Percentiles rank a stretch among this genome's conserved stretches.
These are phyloP conservation scores for Taiozyma sp. DNA, from an alignment of 1,139 yeast species.

Conservation along the genomic window DNA sequence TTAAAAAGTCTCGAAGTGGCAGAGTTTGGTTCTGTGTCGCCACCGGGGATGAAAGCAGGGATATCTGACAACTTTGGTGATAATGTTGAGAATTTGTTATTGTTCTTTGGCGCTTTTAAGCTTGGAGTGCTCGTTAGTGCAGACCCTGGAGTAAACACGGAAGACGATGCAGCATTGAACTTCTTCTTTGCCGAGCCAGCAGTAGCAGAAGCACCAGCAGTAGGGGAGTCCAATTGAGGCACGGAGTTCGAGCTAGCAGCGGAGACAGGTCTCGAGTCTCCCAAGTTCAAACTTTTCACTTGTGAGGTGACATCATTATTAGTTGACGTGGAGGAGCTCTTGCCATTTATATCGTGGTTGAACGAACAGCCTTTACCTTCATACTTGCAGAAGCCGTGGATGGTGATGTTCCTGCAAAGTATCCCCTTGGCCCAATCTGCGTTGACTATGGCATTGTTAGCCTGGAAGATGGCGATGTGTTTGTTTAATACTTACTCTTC, in stretches of 20 bases:
- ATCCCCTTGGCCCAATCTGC: slow-evolving; percentile 65
- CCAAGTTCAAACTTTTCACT: neutral
- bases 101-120: slow-evolving; percentile 14
- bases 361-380: slow-evolving; percentile 89
- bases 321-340: slow-evolving; percentile 3
- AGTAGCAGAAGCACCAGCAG: neutral
- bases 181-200: slow-evolving; percentile 12
- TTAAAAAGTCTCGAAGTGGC: slow-evolving; percentile 4
- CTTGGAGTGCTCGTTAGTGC: slow-evolving; percentile 3
- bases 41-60: slow-evolving; percentile 51
- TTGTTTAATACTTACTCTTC: neutral
- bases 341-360: slow-evolving; percentile 44
- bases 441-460: slow-evolving; percentile 6
- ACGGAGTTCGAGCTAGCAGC: slow-evolving; percentile 8
- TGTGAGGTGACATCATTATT: neutral
- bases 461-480: neutral
- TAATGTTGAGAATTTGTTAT: slow-evolving; percentile 16
- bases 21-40: slow-evolving; percentile 25
- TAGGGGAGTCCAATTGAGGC: slow-evolving; percentile 7
- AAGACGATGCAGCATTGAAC: slow-evolving; percentile 28
- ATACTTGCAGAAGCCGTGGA: slow-evolving; percentile 86
- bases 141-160: slow-evolving; percentile 27
- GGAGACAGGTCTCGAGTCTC: neutral
- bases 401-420: slow-evolving; percentile 79
- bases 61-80: slow-evolving; percentile 55